Percentiles rank a stretch among this genome's conserved stretches.
phyloP scores from a whole-genome alignment of 345 rosid genomes.

The Lepidium sativum region DNA sequence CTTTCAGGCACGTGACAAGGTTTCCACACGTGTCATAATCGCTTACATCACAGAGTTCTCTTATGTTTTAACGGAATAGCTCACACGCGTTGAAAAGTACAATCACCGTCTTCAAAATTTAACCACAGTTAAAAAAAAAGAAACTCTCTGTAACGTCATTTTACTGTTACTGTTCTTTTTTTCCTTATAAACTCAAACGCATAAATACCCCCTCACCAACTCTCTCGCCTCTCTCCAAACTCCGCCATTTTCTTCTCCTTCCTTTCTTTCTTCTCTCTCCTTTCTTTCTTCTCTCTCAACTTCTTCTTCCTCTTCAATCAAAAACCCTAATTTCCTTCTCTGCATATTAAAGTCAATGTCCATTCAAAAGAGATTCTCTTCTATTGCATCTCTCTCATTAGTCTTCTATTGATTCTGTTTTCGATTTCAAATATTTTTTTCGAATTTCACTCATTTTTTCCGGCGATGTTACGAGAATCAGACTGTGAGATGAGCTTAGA shows the following conservation, averaged over 20 bases:
- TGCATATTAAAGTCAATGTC: neutral
- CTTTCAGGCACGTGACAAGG: constrained; percentile 23
- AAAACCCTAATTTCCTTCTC: neutral
- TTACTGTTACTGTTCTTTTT: constrained; percentile 4
- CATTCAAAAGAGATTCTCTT: neutral
- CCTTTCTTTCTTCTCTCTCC: too few species aligned
- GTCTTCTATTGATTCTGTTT: neutral
- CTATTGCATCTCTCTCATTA: neutral
- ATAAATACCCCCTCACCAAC: constrained; percentile 27
- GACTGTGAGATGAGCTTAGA: constrained; percentile 39
- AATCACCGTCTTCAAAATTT: neutral
- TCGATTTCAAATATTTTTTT: neutral
- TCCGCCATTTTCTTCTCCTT: neutral
- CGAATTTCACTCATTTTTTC: neutral
- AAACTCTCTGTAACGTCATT: neutral
- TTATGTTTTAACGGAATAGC: too few species aligned
- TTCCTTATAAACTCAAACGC: neutral
- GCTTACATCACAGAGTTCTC: constrained; percentile 10
- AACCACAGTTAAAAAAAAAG: constrained; percentile 8
- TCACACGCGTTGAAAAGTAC: constrained; percentile 9
- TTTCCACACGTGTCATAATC: constrained; percentile 13
- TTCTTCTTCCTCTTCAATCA: neutral
- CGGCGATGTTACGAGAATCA: constrained; percentile 27
- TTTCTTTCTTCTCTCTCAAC: constrained; percentile 7
- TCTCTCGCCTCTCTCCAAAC: constrained; percentile 6